Evolutionary conservation across 805 yeast species (phyloP).

Genomic region (Suhomyces tanzawaensis): DNA sequence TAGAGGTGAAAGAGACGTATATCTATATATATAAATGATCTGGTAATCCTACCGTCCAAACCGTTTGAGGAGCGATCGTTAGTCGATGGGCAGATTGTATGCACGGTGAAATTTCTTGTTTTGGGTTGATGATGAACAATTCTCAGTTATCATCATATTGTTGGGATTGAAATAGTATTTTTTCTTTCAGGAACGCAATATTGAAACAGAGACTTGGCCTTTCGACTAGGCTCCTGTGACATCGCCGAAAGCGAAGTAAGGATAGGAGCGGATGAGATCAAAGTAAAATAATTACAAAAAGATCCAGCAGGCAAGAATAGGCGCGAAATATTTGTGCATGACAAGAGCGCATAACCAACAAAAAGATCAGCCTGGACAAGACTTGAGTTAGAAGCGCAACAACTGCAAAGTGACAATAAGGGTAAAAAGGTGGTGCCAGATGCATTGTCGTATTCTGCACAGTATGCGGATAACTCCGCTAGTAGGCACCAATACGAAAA

Average conservation of each 20-base stretch:
- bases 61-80: no score
- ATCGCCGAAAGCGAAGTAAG: not conserved
- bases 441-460: not conserved
- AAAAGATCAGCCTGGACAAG: not conserved
- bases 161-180: no score
- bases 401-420: not conserved
- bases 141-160: no score
- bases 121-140: no score
- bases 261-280: not conserved
- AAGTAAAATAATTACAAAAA: no score
- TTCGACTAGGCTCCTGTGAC: not conserved
- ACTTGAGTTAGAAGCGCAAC: not conserved
- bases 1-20: no score
- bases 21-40: no score
- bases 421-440: not conserved
- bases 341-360: not conserved
- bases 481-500: no score
- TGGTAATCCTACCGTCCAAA: no score
- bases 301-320: not conserved
- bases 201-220: not conserved
- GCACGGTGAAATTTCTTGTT: no score
- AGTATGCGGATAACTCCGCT: constrained; percentile 1
- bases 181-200: not conserved
- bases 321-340: not conserved
- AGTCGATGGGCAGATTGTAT: no score